Evolutionary conservation across 495 filamentous ascomycete genomes (phyloP).

Genomic region (Xylaria grammica): DNA sequence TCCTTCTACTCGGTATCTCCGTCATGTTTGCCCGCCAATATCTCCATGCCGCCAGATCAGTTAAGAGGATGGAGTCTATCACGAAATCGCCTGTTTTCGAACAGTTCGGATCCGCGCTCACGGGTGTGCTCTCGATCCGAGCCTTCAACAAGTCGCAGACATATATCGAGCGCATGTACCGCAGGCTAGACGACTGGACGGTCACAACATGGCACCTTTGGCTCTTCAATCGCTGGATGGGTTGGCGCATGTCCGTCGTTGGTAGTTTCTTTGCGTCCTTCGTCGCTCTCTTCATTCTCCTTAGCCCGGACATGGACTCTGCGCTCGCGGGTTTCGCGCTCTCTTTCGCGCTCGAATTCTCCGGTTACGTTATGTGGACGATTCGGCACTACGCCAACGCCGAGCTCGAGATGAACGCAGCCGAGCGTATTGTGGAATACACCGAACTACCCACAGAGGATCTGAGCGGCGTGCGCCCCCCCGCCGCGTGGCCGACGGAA

Average conservation of each 20-base stretch:
- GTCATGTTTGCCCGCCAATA: conserved; percentile 64
- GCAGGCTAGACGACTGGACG: conserved; percentile 67
- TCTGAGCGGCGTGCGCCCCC: conserved; percentile 63
- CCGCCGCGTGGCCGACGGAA: conserved; percentile 80
- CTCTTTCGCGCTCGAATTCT: conserved; percentile 61
- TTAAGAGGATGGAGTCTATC: conserved; percentile 76
- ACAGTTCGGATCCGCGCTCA: conserved; percentile 71
- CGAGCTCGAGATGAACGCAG: conserved; percentile 84
- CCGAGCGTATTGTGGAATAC: conserved; percentile 84
- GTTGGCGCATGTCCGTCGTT: conserved; percentile 70
- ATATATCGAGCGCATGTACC: conserved; percentile 70
- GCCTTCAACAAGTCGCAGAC: conserved; percentile 68
- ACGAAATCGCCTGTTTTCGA: conserved; percentile 80
- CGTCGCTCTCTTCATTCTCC: conserved; percentile 68
- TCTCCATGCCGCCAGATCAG: conserved; percentile 71
- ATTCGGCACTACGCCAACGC: conserved; percentile 66
- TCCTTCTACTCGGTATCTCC: conserved; percentile 60
- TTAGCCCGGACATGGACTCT: conserved; percentile 68
- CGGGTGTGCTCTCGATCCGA: conserved; percentile 76
- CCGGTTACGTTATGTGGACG: conserved; percentile 59
- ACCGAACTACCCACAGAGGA: conserved; percentile 72
- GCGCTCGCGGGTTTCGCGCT: conserved; percentile 82
- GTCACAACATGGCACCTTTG: conserved; percentile 69
- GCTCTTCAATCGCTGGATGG: conserved; percentile 77
- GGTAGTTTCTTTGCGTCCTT: conserved; percentile 72